Evolutionary conservation across 192 early-diverging fungal genomes (phyloP), one percentile per base, ranked within the genome.

Genomic region (Glomus cerebriforme): DNA sequence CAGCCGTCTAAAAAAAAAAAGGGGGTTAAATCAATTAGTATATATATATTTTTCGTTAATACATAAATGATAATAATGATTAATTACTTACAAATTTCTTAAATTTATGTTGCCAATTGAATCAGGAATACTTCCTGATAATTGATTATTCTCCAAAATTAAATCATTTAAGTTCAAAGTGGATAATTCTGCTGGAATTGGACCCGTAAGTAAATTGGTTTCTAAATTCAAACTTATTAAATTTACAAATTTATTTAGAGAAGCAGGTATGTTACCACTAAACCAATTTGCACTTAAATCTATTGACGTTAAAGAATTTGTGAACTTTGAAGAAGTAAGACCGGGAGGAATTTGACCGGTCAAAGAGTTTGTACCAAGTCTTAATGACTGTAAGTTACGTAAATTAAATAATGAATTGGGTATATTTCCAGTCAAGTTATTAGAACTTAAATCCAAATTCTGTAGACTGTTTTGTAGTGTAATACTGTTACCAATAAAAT

Each of bases 111-210:
- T 6, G 15, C 76, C 76, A 17, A 78, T 17, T 24, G 15, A 2
- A 17, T 54, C 76, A 13, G 75, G 75, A 54, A 78, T 78, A 35
- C 24, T 37, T 34, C 76, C 76, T 34, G 12, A 54, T 39, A 78
- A 58, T 26, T 78, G 22, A 58, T 78, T 78, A 68, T n/a, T n/a
- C n/a, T n/a, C 19, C 1, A 77, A 31, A 5, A 15, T 10, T 29
- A 77, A 54, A 34, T 77, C 75, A 35, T 27, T 66, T 24, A n/a
- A n/a, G n/a, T n/a, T n/a, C n/a, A 43, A 67, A 5, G 17, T 26
- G 6, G 34, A 15, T 2, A 78, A 59, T 34, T 63, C 45, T 17
- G 35, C 7, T 19, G 76, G 76, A 27, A 78, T 68, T 17, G 17
- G 17, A 10, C 76, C 76, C 19, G 24, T 64, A 12, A 78, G 32